phyloP scores from a whole-genome alignment of 2,329 filamentous ascomycete species.

The Cladosporium phlei region DNA sequence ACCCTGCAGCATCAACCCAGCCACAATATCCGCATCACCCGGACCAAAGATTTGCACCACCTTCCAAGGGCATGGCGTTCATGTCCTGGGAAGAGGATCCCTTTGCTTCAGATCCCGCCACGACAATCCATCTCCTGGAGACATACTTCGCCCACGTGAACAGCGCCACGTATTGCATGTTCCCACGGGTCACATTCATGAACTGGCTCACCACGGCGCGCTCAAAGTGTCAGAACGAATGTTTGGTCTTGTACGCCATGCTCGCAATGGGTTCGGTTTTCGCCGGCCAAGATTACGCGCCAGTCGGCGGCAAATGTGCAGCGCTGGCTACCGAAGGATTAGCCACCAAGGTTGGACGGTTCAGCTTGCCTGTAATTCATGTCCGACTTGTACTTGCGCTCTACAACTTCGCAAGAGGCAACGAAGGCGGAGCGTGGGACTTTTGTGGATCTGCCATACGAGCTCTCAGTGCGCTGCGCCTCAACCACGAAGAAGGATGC shows the following conservation, averaged over 20 bases:
- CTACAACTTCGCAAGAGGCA: constrained; percentile 60
- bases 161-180: constrained; percentile 51
- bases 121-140: constrained; percentile 49
- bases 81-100: constrained; percentile 49
- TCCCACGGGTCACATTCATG: constrained; percentile 51
- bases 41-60: neutral
- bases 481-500: constrained; percentile 55
- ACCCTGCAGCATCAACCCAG: neutral
- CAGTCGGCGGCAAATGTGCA: constrained; percentile 44
- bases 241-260: constrained; percentile 58
- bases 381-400: constrained; percentile 62
- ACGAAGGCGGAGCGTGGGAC: constrained; percentile 59
- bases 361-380: constrained; percentile 62
- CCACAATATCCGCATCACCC: neutral
- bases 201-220: constrained; percentile 53
- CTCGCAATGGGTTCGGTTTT: constrained; percentile 56
- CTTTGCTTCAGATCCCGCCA: constrained; percentile 45
- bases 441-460: constrained; percentile 59
- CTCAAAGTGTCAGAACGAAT: constrained; percentile 39
- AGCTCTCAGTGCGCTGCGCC: constrained; percentile 50
- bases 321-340: constrained; percentile 56
- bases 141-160: constrained; percentile 57
- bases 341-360: constrained; percentile 46
- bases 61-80: constrained; percentile 2
- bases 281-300: constrained; percentile 43